Percentiles rank a stretch among this genome's conserved stretches.
Evolutionary conservation across 257 asterid species (phyloP).

Genomic region (Knoxia roxburghii): DNA sequence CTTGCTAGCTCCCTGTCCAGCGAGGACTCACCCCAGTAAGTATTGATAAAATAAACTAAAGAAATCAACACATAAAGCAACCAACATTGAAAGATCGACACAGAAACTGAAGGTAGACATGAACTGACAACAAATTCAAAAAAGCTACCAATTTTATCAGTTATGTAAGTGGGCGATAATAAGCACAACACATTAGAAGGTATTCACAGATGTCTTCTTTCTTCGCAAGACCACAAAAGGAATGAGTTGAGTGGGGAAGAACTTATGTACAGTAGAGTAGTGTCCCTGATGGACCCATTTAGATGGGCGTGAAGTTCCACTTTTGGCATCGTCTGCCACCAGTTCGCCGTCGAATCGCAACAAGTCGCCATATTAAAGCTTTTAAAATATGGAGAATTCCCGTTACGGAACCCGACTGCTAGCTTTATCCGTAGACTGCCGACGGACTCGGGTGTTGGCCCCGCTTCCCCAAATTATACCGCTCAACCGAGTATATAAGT

Average conservation of each 20-base stretch:
- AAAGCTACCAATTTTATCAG: neutral
- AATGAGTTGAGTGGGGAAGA: constrained; percentile 1
- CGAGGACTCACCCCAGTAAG: neutral
- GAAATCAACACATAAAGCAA: neutral
- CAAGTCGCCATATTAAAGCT: constrained; percentile 41
- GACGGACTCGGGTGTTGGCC: no score
- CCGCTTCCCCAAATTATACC: no score
- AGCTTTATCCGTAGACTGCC: neutral
- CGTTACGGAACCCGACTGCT: no score
- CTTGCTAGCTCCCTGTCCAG: constrained; percentile 74
- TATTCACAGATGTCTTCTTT: no score
- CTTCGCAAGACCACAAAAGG: neutral
- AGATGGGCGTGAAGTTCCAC: constrained; percentile 90
- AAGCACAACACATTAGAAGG: no score
- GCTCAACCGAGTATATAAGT: no score
- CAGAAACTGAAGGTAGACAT: neutral
- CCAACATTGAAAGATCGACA: neutral
- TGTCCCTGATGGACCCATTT: constrained; percentile 82
- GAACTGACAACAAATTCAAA: constrained; percentile 1
- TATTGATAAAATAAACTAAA: neutral
- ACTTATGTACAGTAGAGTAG: constrained; percentile 58
- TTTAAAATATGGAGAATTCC: no score
- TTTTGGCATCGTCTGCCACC: constrained; percentile 77
- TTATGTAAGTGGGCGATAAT: no score
- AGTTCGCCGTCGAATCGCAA: constrained; percentile 36